Evolutionary conservation across 2,329 filamentous ascomycete genomes (phyloP).

Genomic region (Hymenoscyphus occultus): DNA sequence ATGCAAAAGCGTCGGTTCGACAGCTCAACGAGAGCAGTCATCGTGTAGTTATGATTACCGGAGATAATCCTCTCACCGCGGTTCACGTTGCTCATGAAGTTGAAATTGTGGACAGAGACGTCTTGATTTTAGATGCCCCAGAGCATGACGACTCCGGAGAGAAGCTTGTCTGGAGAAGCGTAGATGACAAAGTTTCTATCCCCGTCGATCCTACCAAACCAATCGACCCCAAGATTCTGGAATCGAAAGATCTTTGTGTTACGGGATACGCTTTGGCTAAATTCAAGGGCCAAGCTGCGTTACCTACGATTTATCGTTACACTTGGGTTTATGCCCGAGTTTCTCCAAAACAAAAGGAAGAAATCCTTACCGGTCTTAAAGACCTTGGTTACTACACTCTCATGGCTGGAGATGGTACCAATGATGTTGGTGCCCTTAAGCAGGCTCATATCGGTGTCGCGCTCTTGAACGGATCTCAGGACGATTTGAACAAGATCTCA

Average conservation of each 20-base stretch:
- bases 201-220: constrained; percentile 79
- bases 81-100: constrained; percentile 94
- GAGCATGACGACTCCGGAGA: constrained; percentile 81
- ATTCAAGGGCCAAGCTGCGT: constrained; percentile 77
- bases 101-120: constrained; percentile 94
- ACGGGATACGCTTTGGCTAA: constrained; percentile 91
- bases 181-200: constrained; percentile 85
- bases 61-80: constrained; percentile 94
- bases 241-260: constrained; percentile 87
- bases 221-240: constrained; percentile 76
- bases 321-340: constrained; percentile 98
- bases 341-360: constrained; percentile 97
- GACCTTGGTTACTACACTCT: constrained; percentile 96
- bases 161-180: constrained; percentile 87
- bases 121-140: constrained; percentile 90
- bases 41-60: constrained; percentile 98
- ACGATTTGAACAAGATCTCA: constrained; percentile 86
- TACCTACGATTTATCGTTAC: constrained; percentile 76
- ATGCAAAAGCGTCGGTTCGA: constrained; percentile 87
- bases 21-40: constrained; percentile 99
- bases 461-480: constrained; percentile 87
- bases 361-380: constrained; percentile 94
- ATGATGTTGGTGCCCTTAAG: constrained; percentile 96
- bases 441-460: constrained; percentile 97
- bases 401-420: constrained; percentile 98